Evolutionary conservation across 1,284 basidiomycete species (phyloP).

Genomic region (Crepidotus sp.): DNA sequence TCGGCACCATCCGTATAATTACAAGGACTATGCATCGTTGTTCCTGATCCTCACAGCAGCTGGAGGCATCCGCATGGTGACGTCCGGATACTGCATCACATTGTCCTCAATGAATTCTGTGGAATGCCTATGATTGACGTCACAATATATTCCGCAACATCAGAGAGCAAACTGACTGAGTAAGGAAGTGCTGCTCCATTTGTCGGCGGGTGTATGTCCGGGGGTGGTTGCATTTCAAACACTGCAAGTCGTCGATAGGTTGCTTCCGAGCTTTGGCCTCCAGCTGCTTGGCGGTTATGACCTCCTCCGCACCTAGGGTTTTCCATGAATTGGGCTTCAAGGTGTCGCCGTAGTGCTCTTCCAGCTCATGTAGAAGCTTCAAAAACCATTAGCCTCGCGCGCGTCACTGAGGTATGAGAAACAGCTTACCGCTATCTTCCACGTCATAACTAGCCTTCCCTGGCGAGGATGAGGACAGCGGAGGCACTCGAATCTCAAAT

Average conservation of each 20-base stretch:
- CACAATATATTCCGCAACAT: not conserved
- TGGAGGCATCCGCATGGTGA: slow-evolving; percentile 2
- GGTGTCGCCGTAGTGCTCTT: slow-evolving; percentile 8
- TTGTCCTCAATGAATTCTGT: not conserved
- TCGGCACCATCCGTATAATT: slow-evolving; percentile 2
- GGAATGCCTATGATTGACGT: not conserved
- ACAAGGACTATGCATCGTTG: slow-evolving; percentile 4
- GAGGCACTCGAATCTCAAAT: slow-evolving; percentile 22
- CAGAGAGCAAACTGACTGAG: not conserved
- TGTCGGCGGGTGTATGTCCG: not conserved
- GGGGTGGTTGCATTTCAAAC: not conserved
- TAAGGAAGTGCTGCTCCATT: not conserved
- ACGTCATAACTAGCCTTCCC: slow-evolving; percentile 23
- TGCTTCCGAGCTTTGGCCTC: not conserved
- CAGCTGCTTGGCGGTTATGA: slow-evolving; percentile 3
- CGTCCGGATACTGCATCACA: not conserved
- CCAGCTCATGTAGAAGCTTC: slow-evolving; percentile 7
- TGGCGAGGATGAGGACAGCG: slow-evolving; percentile 16
- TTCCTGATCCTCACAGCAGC: slow-evolving; percentile 1
- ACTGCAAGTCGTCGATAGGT: not conserved
- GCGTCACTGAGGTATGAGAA: not conserved
- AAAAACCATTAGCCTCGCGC: not conserved
- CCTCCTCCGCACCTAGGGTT: slow-evolving; percentile 4
- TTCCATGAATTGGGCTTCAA: not conserved
- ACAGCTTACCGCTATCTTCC: slow-evolving; percentile 23